Conservation (phyloP, 164 flowering plant species). For the Tetracentron sinense region DNA sequence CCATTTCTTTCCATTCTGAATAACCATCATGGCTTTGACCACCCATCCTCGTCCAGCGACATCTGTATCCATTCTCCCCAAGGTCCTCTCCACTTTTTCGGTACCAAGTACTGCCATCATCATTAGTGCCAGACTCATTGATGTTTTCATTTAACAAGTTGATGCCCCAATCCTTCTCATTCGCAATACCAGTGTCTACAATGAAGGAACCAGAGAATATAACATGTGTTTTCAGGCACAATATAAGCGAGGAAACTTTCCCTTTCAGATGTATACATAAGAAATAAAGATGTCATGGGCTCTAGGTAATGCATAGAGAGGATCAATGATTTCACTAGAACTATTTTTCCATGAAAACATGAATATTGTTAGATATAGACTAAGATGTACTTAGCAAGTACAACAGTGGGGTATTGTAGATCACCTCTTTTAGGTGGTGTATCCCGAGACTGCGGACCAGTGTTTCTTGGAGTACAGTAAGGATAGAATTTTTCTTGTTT, state of each 20-base stretch:
- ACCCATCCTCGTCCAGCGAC: constrained; percentile 96
- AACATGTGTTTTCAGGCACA: not conserved
- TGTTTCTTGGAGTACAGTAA: constrained; percentile 67
- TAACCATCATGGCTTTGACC: constrained; percentile 68
- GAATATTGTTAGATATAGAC: not conserved
- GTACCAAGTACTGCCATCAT: constrained; percentile 93
- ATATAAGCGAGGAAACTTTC: not conserved
- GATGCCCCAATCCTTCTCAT: constrained; percentile 95
- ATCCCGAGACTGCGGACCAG: constrained; percentile 87
- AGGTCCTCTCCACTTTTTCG: constrained; percentile 83
- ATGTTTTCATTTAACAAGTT: constrained; percentile 61
- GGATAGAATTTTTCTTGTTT: constrained; percentile 66
- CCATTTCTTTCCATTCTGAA: constrained; percentile 94
- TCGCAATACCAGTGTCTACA: constrained; percentile 94
- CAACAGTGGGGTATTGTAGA: not conserved
- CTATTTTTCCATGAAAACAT: not conserved
- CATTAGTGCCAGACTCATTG: constrained; percentile 81
- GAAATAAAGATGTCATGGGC: not conserved
- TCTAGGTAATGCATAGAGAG: not conserved
- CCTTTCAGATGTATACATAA: not conserved
- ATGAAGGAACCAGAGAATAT: not conserved
- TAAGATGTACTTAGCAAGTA: not conserved
- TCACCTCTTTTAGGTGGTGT: constrained; percentile 96
- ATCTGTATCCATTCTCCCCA: constrained; percentile 85
- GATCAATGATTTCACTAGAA: not conserved